Percentiles rank a stretch among this genome's conserved stretches.
These are phyloP conservation scores for Lolium rigidum DNA, from an alignment of 176 grass and related monocot species.

Conservation along the genomic window DNA sequence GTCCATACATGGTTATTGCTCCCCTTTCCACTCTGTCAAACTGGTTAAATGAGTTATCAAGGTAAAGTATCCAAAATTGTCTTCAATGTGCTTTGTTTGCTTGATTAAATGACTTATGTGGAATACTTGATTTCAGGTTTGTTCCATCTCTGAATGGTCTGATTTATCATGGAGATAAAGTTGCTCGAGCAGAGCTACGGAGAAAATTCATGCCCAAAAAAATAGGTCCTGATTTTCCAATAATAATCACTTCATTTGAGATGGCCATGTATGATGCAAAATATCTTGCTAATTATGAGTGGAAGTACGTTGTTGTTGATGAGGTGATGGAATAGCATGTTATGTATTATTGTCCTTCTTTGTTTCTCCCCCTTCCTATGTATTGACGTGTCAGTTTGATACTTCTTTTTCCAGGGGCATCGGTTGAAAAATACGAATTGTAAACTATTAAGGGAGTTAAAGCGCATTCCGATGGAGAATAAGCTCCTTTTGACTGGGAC, in stretches of 20 bases:
- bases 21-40: constrained; percentile 98
- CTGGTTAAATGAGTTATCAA: constrained; percentile 89
- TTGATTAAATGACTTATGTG: constrained; percentile 18
- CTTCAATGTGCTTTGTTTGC: background rate
- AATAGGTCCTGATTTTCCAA: constrained; percentile 66
- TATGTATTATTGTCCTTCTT: background rate
- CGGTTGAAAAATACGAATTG: constrained; percentile 95
- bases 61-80: constrained; percentile 50
- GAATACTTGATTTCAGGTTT: constrained; percentile 66
- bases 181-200: constrained; percentile 70
- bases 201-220: constrained; percentile 83
- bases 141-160: constrained; percentile 74
- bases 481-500: constrained; percentile 98
- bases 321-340: constrained; percentile 60
- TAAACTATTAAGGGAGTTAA: constrained; percentile 76
- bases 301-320: constrained; percentile 94
- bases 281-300: constrained; percentile 69
- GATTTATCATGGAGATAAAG: constrained; percentile 88
- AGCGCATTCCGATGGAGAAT: constrained; percentile 85
- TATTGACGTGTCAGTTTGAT: constrained; percentile 16
- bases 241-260: constrained; percentile 92
- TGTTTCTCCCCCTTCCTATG: background rate
- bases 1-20: constrained; percentile 92
- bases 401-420: constrained; percentile 78
- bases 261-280: constrained; percentile 84